phyloP scores from a whole-genome alignment of 2,329 filamentous ascomycete genomes.

The Diplodia intermedia region DNA sequence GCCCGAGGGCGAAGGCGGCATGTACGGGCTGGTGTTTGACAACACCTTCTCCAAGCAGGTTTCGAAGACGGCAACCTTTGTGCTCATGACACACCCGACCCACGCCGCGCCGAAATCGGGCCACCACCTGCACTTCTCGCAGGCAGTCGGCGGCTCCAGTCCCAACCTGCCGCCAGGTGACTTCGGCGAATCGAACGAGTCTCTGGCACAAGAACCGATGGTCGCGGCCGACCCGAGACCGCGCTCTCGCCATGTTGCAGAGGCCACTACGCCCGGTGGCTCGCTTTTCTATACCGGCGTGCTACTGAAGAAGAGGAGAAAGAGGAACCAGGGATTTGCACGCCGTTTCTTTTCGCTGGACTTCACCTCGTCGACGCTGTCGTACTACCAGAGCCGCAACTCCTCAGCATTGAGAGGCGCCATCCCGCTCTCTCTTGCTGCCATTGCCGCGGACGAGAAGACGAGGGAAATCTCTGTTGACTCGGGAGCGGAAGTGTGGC shows the following conservation, averaged over 20 bases:
- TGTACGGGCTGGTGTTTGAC: constrained; percentile 97
- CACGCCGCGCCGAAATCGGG: constrained; percentile 77
- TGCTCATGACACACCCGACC: constrained; percentile 91
- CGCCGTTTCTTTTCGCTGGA: constrained; percentile 95
- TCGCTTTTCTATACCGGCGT: constrained; percentile 79
- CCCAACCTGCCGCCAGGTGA: constrained; percentile 50
- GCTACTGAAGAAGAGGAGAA: constrained; percentile 87
- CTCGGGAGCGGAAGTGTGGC: constrained; percentile 96
- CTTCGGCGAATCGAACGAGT: constrained; percentile 62
- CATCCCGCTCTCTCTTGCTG: constrained; percentile 89
- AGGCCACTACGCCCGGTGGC: constrained; percentile 37
- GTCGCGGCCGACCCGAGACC: constrained; percentile 50
- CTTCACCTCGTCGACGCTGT: constrained; percentile 90
- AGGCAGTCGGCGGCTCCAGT: constrained; percentile 58
- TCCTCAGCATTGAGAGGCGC: constrained; percentile 91
- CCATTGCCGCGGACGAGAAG: constrained; percentile 86
- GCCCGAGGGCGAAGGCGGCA: constrained; percentile 74
- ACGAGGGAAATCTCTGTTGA: constrained; percentile 94
- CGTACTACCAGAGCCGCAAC: constrained; percentile 94
- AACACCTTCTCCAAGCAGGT: constrained; percentile 95
- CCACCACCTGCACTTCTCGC: constrained; percentile 69
- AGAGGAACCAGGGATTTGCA: constrained; percentile 92
- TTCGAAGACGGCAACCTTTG: constrained; percentile 93
- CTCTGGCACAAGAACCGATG: constrained; percentile 50
- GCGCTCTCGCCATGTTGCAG: constrained; percentile 45